These are phyloP conservation scores for Zymoseptoria tritici DNA, from an alignment of 2,329 filamentous ascomycete species.

Conservation along the genomic window DNA sequence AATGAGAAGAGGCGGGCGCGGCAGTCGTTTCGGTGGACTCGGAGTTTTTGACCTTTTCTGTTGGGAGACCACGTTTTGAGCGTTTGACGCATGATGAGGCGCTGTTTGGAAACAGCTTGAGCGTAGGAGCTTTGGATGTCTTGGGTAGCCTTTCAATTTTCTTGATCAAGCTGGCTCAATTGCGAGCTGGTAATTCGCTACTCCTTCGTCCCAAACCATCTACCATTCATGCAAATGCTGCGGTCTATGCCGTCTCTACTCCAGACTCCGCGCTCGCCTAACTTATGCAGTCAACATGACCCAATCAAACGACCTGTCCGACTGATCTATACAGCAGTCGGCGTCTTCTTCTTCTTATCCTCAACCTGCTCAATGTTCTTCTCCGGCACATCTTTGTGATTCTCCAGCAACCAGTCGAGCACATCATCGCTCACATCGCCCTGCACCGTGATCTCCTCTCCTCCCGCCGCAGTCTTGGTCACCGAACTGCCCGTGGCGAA, in stretches of 20 bases:
- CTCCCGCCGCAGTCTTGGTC: constrained; percentile 70
- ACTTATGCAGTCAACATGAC: background rate
- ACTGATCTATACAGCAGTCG: background rate
- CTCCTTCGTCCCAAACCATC: background rate
- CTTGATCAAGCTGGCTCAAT: background rate
- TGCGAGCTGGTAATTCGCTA: background rate
- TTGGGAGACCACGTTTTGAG: background rate
- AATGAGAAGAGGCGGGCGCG: background rate
- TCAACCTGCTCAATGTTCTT: constrained; percentile 93
- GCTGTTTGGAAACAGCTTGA: background rate
- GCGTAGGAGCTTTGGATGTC: background rate
- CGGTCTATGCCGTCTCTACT: background rate
- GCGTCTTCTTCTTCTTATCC: constrained; percentile 83
- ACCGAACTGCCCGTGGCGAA: constrained; percentile 92
- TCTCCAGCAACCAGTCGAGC: constrained; percentile 76
- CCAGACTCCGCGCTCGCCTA: background rate
- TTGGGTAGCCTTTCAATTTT: background rate
- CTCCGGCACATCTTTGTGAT: constrained; percentile 83
- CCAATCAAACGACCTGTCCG: background rate
- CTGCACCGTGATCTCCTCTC: constrained; percentile 94
- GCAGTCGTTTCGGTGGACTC: background rate
- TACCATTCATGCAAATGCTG: background rate
- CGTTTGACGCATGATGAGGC: background rate
- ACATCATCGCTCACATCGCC: constrained; percentile 95
- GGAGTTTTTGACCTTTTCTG: background rate